Percentiles rank a stretch among this genome's conserved stretches.
Evolutionary conservation across 2,329 filamentous ascomycete species (phyloP).

Genomic region (Biscogniauxia sp.): DNA sequence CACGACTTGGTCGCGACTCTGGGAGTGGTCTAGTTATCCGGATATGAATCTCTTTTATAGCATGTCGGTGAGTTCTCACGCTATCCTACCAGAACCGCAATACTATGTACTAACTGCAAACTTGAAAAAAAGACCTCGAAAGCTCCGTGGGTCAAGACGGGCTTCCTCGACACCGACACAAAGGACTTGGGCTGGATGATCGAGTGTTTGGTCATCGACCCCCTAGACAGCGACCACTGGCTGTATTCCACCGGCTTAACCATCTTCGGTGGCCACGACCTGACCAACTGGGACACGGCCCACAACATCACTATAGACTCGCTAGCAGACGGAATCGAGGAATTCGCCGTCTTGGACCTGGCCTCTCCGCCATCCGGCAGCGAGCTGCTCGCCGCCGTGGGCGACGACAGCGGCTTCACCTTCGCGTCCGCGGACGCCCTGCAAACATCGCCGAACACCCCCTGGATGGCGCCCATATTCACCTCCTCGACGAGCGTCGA

Average conservation of each 20-base stretch:
- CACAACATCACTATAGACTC: slow-evolving; percentile 49
- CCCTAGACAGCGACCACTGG: slow-evolving; percentile 58
- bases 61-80: slow-evolving; percentile 34
- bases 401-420: slow-evolving; percentile 52
- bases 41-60: slow-evolving; percentile 45
- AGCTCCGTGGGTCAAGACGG: slow-evolving; percentile 53
- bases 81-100: neutral
- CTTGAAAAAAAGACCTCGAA: slow-evolving; percentile 34
- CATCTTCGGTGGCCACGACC: slow-evolving; percentile 51
- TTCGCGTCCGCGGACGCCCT: slow-evolving; percentile 39
- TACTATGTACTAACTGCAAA: slow-evolving; percentile 7
- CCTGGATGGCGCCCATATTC: slow-evolving; percentile 48
- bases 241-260: slow-evolving; percentile 60
- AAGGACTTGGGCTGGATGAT: slow-evolving; percentile 62
- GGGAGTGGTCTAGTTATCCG: slow-evolving; percentile 49
- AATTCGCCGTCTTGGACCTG: slow-evolving; percentile 49
- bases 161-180: slow-evolving; percentile 45
- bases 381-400: slow-evolving; percentile 50
- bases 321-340: slow-evolving; percentile 54
- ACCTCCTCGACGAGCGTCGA: slow-evolving; percentile 46
- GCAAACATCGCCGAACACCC: slow-evolving; percentile 40
- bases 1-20: slow-evolving; percentile 51
- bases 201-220: slow-evolving; percentile 56
- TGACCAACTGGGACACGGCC: slow-evolving; percentile 53
- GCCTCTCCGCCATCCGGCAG: slow-evolving; percentile 48